Percentiles rank a stretch among this genome's conserved stretches.
Conservation (phyloP, 306 rosid genomes). For the Inga oerstediana region DNA sequence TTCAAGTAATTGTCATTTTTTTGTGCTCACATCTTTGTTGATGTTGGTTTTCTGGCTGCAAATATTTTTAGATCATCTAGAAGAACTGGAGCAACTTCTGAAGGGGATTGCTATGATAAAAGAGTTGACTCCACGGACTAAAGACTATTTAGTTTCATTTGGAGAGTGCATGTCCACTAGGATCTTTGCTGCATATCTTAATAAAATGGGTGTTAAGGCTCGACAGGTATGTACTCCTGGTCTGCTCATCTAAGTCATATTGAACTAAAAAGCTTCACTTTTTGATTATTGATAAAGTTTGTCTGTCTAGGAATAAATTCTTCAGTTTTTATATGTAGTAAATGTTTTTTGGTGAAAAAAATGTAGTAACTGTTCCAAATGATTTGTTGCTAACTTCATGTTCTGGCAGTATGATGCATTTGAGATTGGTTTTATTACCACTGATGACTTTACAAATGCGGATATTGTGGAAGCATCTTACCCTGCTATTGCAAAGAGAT, state of each 20-base stretch:
- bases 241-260: constrained; percentile 10
- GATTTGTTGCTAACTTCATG: constrained; percentile 22
- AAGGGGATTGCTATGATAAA: constrained; percentile 98
- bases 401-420: constrained; percentile 91
- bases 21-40: constrained; percentile 18
- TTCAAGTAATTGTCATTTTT: constrained; percentile 16
- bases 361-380: constrained; percentile 25
- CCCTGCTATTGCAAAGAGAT: constrained; percentile 88
- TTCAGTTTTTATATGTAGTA: constrained; percentile 31
- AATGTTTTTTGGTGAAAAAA: neutral
- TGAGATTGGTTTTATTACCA: constrained; percentile 92
- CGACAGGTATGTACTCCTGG: constrained; percentile 71
- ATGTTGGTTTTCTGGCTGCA: constrained; percentile 26
- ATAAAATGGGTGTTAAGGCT: constrained; percentile 71
- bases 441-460: constrained; percentile 97
- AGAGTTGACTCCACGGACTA: constrained; percentile 85
- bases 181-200: constrained; percentile 88
- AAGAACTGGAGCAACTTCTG: constrained; percentile 90
- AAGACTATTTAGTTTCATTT: constrained; percentile 91
- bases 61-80: constrained; percentile 64
- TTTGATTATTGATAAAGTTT: neutral
- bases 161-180: constrained; percentile 99
- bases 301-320: neutral
- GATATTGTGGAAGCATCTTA: constrained; percentile 95
- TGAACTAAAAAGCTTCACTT: neutral